phyloP scores from a whole-genome alignment of 768 basidiomycete genomes.

The Rubroboletus pulcherrimus region DNA sequence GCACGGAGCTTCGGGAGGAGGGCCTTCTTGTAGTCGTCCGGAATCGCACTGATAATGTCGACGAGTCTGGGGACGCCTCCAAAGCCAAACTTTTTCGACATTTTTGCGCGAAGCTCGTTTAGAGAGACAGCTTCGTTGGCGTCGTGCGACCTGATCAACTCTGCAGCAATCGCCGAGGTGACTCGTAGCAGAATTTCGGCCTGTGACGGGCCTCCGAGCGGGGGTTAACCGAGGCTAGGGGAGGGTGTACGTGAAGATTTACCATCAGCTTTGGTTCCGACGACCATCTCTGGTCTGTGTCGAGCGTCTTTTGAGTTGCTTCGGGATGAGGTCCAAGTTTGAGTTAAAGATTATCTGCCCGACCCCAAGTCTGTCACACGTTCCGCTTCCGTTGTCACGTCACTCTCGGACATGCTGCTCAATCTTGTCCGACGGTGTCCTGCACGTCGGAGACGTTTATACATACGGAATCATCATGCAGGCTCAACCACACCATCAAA shows the following conservation, averaged over 20 bases:
- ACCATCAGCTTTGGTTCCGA: slow-evolving; percentile 41
- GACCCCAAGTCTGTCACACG: not conserved
- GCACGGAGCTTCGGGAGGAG: slow-evolving; percentile 87
- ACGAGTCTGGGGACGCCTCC: slow-evolving; percentile 89
- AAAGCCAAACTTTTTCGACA: slow-evolving; percentile 87
- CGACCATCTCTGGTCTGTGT: slow-evolving; percentile 31
- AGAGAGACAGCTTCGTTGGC: slow-evolving; percentile 74
- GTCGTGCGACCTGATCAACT: slow-evolving; percentile 87
- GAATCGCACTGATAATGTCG: slow-evolving; percentile 97
- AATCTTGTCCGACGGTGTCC: slow-evolving; percentile 12
- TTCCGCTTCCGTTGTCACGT: slow-evolving; percentile 2
- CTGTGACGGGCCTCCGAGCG: slow-evolving; percentile 66
- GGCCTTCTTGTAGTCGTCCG: slow-evolving; percentile 93
- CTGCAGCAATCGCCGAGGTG: slow-evolving; percentile 91
- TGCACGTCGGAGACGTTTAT: not conserved
- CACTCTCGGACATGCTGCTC: slow-evolving; percentile 5
- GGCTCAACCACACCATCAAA: slow-evolving; percentile 15
- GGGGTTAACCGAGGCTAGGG: not conserved
- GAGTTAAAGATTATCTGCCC: not conserved
- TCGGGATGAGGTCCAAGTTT: not conserved
- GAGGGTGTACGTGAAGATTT: not conserved
- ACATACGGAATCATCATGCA: slow-evolving; percentile 17
- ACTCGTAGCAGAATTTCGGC: slow-evolving; percentile 87
- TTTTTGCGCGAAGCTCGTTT: slow-evolving; percentile 79
- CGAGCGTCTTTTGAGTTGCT: slow-evolving; percentile 1